Conservation (phyloP, 495 filamentous ascomycete genomes). For the Podospora didyma region DNA sequence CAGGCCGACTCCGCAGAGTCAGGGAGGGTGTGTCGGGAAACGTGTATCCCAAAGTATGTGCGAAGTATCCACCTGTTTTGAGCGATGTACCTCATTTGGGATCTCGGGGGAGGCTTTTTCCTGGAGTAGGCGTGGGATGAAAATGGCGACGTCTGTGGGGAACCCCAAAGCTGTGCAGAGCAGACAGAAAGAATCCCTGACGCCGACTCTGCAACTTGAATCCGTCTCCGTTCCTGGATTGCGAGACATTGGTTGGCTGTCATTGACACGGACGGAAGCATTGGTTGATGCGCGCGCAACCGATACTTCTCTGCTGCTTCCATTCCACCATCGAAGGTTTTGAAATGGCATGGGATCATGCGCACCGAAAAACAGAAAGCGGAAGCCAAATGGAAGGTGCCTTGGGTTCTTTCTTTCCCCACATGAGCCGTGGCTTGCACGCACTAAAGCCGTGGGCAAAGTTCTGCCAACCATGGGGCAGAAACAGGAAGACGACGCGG, state of each 20-base stretch:
- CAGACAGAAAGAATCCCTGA: not conserved
- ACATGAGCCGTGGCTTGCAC: too few relatives aligned
- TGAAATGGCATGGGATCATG: too few relatives aligned
- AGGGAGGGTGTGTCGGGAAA: conserved; percentile 14
- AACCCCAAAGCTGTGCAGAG: conserved; percentile 1
- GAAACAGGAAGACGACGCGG: too few relatives aligned
- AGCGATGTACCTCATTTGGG: conserved; percentile 15
- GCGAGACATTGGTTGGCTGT: too few relatives aligned
- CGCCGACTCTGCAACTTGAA: not conserved
- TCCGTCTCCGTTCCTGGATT: too few relatives aligned
- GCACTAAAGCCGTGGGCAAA: too few relatives aligned
- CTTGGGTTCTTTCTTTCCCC: too few relatives aligned
- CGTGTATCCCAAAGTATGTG: conserved; percentile 15
- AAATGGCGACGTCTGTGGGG: conserved; percentile 12
- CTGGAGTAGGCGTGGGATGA: conserved; percentile 23
- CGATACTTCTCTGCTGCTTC: too few relatives aligned
- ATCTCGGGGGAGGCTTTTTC: conserved; percentile 15
- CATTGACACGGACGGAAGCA: not conserved
- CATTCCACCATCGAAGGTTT: too few relatives aligned
- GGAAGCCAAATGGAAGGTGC: too few relatives aligned
- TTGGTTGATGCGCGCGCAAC: not conserved
- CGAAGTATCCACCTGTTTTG: conserved; percentile 14
- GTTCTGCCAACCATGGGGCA: too few relatives aligned
- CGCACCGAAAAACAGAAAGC: too few relatives aligned
- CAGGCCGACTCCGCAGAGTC: conserved; percentile 17